Evolutionary conservation across 192 early-diverging fungal genomes (phyloP).

Genomic region (Kickxella alabastrina): DNA sequence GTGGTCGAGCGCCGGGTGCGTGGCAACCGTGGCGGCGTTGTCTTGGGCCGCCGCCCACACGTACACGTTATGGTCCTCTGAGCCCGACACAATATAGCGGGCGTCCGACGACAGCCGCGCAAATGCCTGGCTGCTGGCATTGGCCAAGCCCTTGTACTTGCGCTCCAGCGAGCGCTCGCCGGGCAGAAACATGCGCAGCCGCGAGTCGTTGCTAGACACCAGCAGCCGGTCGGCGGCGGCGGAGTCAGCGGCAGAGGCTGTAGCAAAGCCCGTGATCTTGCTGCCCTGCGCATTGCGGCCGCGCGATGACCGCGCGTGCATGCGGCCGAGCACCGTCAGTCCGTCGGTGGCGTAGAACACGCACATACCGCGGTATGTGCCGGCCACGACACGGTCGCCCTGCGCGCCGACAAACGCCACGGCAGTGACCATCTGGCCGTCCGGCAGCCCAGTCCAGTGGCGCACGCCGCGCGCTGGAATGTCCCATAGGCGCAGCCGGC

Average conservation of each 20-base stretch:
- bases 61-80: slow-evolving; percentile 74
- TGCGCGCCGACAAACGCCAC: slow-evolving; percentile 67
- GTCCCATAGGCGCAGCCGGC: slow-evolving; percentile 78
- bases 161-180: slow-evolving; percentile 69
- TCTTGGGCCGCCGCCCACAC: slow-evolving; percentile 59
- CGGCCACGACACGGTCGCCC: slow-evolving; percentile 68
- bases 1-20: slow-evolving; percentile 33
- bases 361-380: slow-evolving; percentile 70
- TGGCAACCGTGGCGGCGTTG: slow-evolving; percentile 48
- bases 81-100: slow-evolving; percentile 74
- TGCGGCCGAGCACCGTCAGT: slow-evolving; percentile 78
- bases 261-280: slow-evolving; percentile 80
- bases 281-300: slow-evolving; percentile 59
- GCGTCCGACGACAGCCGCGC: slow-evolving; percentile 77
- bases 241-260: slow-evolving; percentile 12
- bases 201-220: slow-evolving; percentile 76
- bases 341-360: slow-evolving; percentile 82
- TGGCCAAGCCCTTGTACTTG: slow-evolving; percentile 79
- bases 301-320: slow-evolving; percentile 61
- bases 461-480: slow-evolving; percentile 71
- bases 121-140: slow-evolving; percentile 64
- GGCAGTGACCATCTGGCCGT: slow-evolving; percentile 72
- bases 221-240: slow-evolving; percentile 10
- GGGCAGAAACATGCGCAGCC: slow-evolving; percentile 74
- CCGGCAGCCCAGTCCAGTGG: slow-evolving; percentile 70